Evolutionary conservation across 257 asterid species (phyloP), one percentile per base, ranked within the genome.

Genomic region (Solanum verrucosum): DNA sequence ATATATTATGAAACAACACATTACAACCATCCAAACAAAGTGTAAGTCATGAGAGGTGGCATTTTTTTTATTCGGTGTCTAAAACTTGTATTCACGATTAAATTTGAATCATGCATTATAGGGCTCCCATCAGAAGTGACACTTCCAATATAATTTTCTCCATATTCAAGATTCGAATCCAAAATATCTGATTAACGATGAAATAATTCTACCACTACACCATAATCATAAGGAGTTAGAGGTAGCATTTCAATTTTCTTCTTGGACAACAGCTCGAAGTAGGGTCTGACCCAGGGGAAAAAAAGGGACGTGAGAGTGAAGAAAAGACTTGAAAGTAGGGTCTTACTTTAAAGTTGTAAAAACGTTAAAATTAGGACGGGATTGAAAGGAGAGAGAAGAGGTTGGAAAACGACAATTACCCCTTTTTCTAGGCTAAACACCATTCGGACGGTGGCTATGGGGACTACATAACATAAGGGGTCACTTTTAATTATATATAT

Each of bases 321-420:
- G 63, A 42, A 42, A 78, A 4, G 65, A 42, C 65, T 44, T 79
- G 65, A 78, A 52, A 27, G 84, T 78, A 79, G 84, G 84, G 38
- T 79, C 84, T 44, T 25, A 42, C 84, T 78, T 78, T 78, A 42
- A 42, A 78, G 65, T 42, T 78, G 46, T 42, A 23, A 12, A 78
- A 78, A 42, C 46, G 25, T 49, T 5, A 25, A 79, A 42, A 79
- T 25, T 42, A 79, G 84, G 38, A 79, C 16, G 25, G 65, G 25
- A 79, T 79, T 79, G 15, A 56, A 49, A 20, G 65, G 65, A 56
- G n/a, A 79, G 65, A 34, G 38, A 42, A 6, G 60, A 38, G 21
- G 46, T 87, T 70, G 92, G 92, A 90, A 68, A 88, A 85, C 56
- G 92, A 90, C 94, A 90, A 87, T 77, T 83, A 79, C 67, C 75